Base-by-base conservation (phyloP, 2,329 filamentous ascomycete species). In the Colletotrichum sp. region DNA sequence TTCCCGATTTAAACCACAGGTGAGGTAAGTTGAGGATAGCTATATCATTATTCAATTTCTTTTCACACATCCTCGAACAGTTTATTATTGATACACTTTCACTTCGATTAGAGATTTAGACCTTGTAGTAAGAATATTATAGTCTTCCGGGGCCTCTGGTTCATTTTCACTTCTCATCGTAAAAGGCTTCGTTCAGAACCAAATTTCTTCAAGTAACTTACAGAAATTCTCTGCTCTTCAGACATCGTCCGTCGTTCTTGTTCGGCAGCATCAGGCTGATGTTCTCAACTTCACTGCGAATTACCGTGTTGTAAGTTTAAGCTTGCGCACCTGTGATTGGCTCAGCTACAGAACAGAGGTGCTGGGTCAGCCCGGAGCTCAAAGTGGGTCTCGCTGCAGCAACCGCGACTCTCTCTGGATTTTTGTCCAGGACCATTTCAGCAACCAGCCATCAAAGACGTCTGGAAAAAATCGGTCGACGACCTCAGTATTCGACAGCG, bases 371-470 rank as follows among this genome's bases (percentile, higher is more conserved):
- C 32, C 30, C 30, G 30, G 67, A 76, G 75, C 71, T 76, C 34
- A n/a, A 36, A 39, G 75, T 70, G 71, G 75, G 65, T 75, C 71
- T 69, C 44, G 49, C 60, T 72, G 49, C 44, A 66, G 71, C 71
- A 76, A 71, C 71, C 71, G 75, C 71, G 71, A 52, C 44, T 52
- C n/a, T 21, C 18, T 52, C 44, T 52, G 44, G 44, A 60, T 74
- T 76, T 71, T 76, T 66, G 60, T 32, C 55, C 39, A 39, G 39
- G n/a, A 60, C 55, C 65, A 63, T 32, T 68, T 69, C 66, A 55
- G 57, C 52, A 26, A 69, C 34, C 55, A 68, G 34, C 36, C 26
- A 49, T 55, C 65, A 21, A 62, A 70, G 52, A 59, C 18, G 15
- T 24, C 26, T 28, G 39, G 18, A 69, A 75, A 75, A 62, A 52